Evolutionary conservation across 768 basidiomycete species (phyloP), one percentile per base, ranked within the genome.

Genomic region (Krasilnikovozyma curviuscula): DNA sequence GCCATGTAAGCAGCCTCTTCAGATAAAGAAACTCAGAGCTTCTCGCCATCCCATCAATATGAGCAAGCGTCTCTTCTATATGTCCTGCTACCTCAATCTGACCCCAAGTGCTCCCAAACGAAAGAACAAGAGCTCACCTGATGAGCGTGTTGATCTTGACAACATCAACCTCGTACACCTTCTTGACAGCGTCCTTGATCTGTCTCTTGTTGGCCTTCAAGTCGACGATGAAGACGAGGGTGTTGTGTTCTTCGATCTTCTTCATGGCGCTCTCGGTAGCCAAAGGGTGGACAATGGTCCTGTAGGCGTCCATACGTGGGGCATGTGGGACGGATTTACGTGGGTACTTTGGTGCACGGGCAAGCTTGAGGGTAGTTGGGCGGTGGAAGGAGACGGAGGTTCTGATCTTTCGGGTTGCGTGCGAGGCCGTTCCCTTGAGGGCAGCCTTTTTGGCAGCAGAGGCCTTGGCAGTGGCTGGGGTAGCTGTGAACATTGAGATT

Each of bases 241-340:
- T 98, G 70, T 98, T 97, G 74, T 95, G 79, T 68, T 95, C 91
- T 74, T 98, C 91, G 50, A 98, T 98, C 77, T 98, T 93, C 77
- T 52, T 52, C 33, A 50, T 48, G 42, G 41, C 50, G 28, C 41
- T 46, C 48, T 54, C 56, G 41, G 61, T 62, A 53, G 59, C 59
- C 53, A 69, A 56, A 19, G 68, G 55, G 55, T 57, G 81, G 48
- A 85, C 77, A 62, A 95, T 83, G 37, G 83, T 88, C 68, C 86
- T 74, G 74, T 79, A 93, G 67, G 91, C 83, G 63, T 97, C 93
- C 84, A 95, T 86, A 55, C 91, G 71, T 25, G 88, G 85, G 3
- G 75, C 77, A 72, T 93, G 88, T 40, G 79, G 78, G 58, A 97
- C 73, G 44, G 80, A 81, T 69, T 89, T 95, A 62, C 91, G 79